phyloP scores from a whole-genome alignment of 2,329 filamentous ascomycete genomes.

The Macrophomina tecta region DNA sequence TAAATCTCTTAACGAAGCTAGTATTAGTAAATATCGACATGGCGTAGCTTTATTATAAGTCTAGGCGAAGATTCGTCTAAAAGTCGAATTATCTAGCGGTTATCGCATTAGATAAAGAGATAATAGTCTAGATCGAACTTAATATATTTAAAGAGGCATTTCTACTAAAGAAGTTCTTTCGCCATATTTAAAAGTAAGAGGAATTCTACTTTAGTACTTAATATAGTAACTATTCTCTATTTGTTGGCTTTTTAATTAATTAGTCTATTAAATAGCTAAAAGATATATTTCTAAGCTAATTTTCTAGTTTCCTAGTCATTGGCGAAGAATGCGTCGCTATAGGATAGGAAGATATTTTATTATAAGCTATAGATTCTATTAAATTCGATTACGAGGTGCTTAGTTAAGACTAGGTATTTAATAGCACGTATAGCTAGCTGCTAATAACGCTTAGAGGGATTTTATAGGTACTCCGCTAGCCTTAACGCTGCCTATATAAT shows the following conservation, averaged over 20 bases:
- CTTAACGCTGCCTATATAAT: conserved; percentile 29
- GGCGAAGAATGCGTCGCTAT: conserved; percentile 32
- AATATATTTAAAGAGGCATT: conserved; percentile 30
- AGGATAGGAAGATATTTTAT: conserved; percentile 26
- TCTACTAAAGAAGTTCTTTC: conserved; percentile 28
- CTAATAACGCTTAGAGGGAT: conserved; percentile 31
- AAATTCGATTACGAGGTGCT: conserved; percentile 21
- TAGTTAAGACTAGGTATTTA: conserved; percentile 28
- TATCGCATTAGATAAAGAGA: conserved; percentile 16
- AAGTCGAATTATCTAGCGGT: conserved; percentile 29
- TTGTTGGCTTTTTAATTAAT: conserved; percentile 33
- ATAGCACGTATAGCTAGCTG: conserved; percentile 30
- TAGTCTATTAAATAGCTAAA: conserved; percentile 32
- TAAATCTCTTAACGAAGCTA: no score
- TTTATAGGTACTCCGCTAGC: conserved; percentile 31
- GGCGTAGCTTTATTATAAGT: conserved; percentile 23
- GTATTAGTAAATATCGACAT: conserved; percentile 30
- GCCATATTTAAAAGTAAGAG: conserved; percentile 28
- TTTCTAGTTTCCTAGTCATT: conserved; percentile 30
- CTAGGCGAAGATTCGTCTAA: no score
- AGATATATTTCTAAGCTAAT: conserved; percentile 34
- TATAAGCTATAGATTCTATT: conserved; percentile 24
- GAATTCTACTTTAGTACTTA: conserved; percentile 34
- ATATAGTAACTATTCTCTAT: conserved; percentile 32
- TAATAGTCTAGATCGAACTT: conserved; percentile 23